Percentiles rank a stretch among this genome's conserved stretches.
These are phyloP conservation scores for Neurospora crassa DNA, from an alignment of 2,329 filamentous ascomycete genomes.

Conservation along the genomic window DNA sequence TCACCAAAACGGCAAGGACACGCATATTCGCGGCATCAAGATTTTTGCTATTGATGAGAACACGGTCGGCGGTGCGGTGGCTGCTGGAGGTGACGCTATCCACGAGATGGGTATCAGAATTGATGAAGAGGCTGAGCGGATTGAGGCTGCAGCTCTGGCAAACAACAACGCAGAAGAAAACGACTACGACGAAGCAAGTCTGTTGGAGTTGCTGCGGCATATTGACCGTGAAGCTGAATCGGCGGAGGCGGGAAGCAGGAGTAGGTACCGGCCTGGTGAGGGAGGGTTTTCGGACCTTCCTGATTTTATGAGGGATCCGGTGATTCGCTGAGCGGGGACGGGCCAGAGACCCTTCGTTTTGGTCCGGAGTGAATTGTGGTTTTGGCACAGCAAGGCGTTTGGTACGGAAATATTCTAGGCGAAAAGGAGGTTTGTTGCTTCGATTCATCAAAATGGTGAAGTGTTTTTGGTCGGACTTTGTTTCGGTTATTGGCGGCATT, in stretches of 20 bases:
- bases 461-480: too few species aligned
- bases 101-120: slow-evolving; percentile 24
- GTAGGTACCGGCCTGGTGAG: slow-evolving; percentile 22
- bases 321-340: slow-evolving; percentile 26
- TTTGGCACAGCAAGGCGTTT: too few species aligned
- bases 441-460: too few species aligned
- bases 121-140: slow-evolving; percentile 22
- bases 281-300: slow-evolving; percentile 23
- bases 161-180: slow-evolving; percentile 19
- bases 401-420: too few species aligned
- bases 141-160: not conserved
- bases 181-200: slow-evolving; percentile 23
- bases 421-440: too few species aligned
- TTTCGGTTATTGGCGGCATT: too few species aligned
- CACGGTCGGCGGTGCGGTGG: slow-evolving; percentile 27
- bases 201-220: slow-evolving; percentile 23
- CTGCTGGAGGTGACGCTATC: slow-evolving; percentile 20
- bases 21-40: slow-evolving; percentile 89
- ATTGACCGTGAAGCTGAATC: slow-evolving; percentile 19
- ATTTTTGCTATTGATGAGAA: slow-evolving; percentile 58
- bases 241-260: not conserved
- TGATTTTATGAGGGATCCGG: slow-evolving; percentile 31
- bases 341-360: too few species aligned
- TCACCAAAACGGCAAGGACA: slow-evolving; percentile 98
- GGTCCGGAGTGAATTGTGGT: too few species aligned